phyloP scores from a whole-genome alignment of 176 grass and related monocot species.

The Stipa capillata region DNA sequence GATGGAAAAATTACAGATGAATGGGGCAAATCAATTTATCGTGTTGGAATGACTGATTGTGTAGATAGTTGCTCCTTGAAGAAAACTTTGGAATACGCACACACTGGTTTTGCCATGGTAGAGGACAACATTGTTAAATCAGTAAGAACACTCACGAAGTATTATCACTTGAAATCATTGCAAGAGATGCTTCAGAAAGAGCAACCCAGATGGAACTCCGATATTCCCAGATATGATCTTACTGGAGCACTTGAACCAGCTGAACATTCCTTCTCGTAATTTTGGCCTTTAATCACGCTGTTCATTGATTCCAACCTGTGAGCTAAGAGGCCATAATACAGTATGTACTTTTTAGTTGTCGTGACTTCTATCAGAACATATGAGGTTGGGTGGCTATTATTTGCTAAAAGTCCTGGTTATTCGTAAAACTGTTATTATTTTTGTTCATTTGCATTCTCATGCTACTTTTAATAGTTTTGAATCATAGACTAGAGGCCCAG shows the following conservation, averaged over 20 bases:
- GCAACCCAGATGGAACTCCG: conserved; percentile 47
- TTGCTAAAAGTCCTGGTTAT: background rate
- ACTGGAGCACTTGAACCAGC: conserved; percentile 28
- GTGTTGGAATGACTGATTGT: conserved; percentile 59
- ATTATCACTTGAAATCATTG: conserved; percentile 57
- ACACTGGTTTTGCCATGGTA: conserved; percentile 42
- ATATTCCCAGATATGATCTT: conserved; percentile 37
- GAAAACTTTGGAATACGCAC: conserved; percentile 75
- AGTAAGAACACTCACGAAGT: conserved; percentile 55
- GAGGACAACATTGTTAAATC: conserved; percentile 42
- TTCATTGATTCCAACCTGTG: background rate
- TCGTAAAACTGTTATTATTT: background rate
- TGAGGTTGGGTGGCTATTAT: background rate
- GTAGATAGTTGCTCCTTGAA: conserved; percentile 54
- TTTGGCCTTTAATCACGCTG: background rate
- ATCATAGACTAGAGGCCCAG: no score
- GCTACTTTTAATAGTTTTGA: background rate
- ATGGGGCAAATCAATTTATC: conserved; percentile 7
- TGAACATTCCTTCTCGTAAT: conserved; percentile 61
- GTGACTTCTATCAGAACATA: background rate
- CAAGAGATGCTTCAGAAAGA: conserved; percentile 74
- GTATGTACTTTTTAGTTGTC: background rate
- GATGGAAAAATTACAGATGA: conserved; percentile 23
- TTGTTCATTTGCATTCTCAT: background rate
- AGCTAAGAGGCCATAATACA: background rate